Conservation (phyloP, 1,284 basidiomycete species). For the Mycena citricolor region DNA sequence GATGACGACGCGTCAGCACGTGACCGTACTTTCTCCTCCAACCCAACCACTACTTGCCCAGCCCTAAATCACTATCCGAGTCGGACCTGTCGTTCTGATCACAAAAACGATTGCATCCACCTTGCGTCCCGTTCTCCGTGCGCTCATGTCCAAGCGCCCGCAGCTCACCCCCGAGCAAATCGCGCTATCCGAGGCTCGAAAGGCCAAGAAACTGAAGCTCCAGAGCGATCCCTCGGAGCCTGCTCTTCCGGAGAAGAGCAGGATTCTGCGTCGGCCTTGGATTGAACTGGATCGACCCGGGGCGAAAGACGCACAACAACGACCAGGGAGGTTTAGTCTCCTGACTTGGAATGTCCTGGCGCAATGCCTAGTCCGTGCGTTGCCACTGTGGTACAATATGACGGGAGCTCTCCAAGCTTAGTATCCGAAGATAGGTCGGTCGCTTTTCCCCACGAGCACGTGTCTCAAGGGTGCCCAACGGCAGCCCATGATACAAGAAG, state of each 20-base stretch:
- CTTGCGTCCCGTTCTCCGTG: neutral
- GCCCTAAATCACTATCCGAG: no score
- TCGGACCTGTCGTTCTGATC: no score
- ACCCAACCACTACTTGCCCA: no score
- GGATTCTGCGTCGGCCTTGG: slow-evolving; percentile 56
- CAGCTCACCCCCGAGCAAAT: slow-evolving; percentile 54
- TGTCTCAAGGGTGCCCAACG: slow-evolving; percentile 75
- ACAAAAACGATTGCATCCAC: no score
- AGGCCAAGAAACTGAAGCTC: slow-evolving; percentile 43
- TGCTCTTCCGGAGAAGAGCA: slow-evolving; percentile 25
- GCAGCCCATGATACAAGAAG: slow-evolving; percentile 72
- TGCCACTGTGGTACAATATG: neutral
- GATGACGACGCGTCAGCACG: no score
- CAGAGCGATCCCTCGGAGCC: slow-evolving; percentile 18
- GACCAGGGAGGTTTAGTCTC: slow-evolving; percentile 43
- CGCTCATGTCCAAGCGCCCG: slow-evolving; percentile 8
- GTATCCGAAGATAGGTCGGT: slow-evolving; percentile 55
- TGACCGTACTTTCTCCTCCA: no score
- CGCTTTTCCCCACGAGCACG: slow-evolving; percentile 82
- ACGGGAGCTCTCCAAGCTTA: neutral
- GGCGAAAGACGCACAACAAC: slow-evolving; percentile 17
- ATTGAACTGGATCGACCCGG: slow-evolving; percentile 33
- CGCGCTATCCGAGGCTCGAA: slow-evolving; percentile 53
- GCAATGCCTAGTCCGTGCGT: slow-evolving; percentile 75
- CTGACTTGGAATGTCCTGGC: slow-evolving; percentile 85